These are phyloP conservation scores for Evansstolkia leycettana DNA, from an alignment of 495 filamentous ascomycete species.

Conservation along the genomic window DNA sequence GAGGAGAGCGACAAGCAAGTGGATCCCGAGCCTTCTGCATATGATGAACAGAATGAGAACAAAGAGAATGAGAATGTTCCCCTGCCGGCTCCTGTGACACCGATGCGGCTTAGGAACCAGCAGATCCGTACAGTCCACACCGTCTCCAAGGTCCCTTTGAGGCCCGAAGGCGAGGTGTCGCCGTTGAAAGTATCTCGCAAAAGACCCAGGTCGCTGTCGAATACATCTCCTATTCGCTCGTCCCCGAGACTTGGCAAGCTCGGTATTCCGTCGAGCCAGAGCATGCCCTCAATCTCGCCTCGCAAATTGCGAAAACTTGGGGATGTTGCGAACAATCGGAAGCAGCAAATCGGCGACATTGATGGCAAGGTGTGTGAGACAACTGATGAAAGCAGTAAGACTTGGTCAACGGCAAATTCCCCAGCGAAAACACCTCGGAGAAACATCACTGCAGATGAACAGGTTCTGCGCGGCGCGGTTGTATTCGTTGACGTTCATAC, in stretches of 20 bases:
- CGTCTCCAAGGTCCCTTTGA: slow-evolving; percentile 64
- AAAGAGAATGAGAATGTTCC: slow-evolving; percentile 21
- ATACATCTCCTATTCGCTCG: slow-evolving; percentile 22
- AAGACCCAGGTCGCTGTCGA: slow-evolving; percentile 37
- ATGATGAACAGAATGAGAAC: slow-evolving; percentile 47
- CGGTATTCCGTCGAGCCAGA: slow-evolving; percentile 3
- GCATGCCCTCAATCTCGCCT: slow-evolving; percentile 7
- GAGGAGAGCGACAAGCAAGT: neutral
- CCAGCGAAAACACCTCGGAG: slow-evolving; percentile 10
- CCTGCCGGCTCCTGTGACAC: slow-evolving; percentile 21
- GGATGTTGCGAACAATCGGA: neutral
- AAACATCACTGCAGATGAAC: slow-evolving; percentile 10
- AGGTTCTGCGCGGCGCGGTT: slow-evolving; percentile 54
- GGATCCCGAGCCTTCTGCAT: slow-evolving; percentile 14
- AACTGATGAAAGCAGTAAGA: no score
- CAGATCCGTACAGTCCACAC: slow-evolving; percentile 47
- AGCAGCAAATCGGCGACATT: neutral
- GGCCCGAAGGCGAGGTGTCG: slow-evolving; percentile 50
- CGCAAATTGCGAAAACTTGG: slow-evolving; percentile 9
- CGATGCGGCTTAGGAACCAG: slow-evolving; percentile 13
- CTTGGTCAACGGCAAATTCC: no score
- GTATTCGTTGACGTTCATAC: slow-evolving; percentile 94
- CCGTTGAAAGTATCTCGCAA: slow-evolving; percentile 45
- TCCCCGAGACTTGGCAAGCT: slow-evolving; percentile 21
- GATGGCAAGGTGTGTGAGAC: slow-evolving; percentile 2